A percentile compares a stretch with the other conserved stretches of the same genome.
Evolutionary conservation across 2,329 filamentous ascomycete species (phyloP).

Genomic region (Epichloe sylvatica): DNA sequence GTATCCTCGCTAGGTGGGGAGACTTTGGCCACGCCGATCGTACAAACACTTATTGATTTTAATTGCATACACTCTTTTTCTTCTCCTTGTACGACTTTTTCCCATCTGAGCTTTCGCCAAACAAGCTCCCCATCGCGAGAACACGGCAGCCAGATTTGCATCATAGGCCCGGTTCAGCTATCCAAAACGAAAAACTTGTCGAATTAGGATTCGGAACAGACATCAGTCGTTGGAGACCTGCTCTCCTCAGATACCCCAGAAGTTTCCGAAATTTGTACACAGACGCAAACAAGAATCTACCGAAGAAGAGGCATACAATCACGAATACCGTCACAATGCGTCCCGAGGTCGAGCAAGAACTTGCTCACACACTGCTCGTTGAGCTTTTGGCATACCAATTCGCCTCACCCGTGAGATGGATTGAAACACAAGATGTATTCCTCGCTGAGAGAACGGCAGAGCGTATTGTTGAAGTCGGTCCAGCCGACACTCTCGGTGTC

Average conservation of each 20-base stretch:
- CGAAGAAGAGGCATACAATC: neutral
- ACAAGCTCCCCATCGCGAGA: conserved; percentile 2
- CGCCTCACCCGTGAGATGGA: conserved; percentile 97
- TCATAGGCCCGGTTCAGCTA: neutral
- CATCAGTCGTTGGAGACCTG: neutral
- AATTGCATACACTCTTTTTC: conserved; percentile 6
- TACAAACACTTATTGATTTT: conserved; percentile 8
- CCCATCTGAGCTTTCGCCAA: conserved; percentile 11
- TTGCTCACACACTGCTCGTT: conserved; percentile 93
- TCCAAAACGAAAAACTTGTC: neutral
- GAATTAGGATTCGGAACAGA: neutral
- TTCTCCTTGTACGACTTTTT: conserved; percentile 5
- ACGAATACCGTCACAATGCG: conserved; percentile 51
- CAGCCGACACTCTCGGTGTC: conserved; percentile 87
- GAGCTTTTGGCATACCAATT: conserved; percentile 99
- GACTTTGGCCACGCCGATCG: conserved; percentile 11
- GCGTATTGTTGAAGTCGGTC: conserved; percentile 94
- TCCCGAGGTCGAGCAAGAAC: conserved; percentile 98
- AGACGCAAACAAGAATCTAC: neutral
- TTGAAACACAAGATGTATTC: conserved; percentile 99
- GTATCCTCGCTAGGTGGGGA: conserved; percentile 14
- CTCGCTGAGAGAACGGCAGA: conserved; percentile 91
- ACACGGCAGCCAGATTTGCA: neutral
- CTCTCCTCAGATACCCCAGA: neutral
- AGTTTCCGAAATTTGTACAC: neutral